A percentile compares a stretch with the other conserved stretches of the same genome.
These are phyloP conservation scores for Ceratocystis ficicola DNA, from an alignment of 2,329 filamentous ascomycete genomes.

Conservation along the genomic window DNA sequence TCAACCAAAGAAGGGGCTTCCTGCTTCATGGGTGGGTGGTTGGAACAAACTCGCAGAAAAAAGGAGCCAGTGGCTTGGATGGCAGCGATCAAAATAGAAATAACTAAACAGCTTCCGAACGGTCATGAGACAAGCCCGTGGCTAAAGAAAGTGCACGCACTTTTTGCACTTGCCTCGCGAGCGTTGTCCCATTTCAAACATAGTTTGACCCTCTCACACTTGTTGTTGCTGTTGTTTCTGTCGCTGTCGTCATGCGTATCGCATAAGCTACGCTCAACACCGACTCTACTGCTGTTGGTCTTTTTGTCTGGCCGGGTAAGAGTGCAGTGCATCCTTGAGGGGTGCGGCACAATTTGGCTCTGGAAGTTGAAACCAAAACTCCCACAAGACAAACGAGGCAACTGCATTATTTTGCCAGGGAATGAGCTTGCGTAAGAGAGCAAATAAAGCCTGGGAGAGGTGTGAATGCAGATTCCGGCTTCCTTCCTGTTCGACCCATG, in stretches of 20 bases:
- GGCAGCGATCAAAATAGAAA: slow-evolving; percentile 21
- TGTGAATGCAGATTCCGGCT: not conserved
- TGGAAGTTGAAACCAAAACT: not conserved
- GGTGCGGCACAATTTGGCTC: not conserved
- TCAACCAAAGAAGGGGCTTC: no score
- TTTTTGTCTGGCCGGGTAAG: no score
- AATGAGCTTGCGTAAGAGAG: not conserved
- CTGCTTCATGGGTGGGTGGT: not conserved
- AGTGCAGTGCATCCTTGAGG: not conserved
- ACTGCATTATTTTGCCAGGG: not conserved
- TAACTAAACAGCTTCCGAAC: not conserved
- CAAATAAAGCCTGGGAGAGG: not conserved
- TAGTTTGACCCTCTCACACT: not conserved
- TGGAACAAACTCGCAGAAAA: not conserved
- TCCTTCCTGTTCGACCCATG: not conserved
- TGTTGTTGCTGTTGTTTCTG: not conserved
- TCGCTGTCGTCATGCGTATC: not conserved
- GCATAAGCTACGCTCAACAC: not conserved
- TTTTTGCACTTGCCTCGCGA: not conserved
- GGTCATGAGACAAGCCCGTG: slow-evolving; percentile 1
- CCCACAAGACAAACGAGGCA: not conserved
- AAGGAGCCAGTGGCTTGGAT: slow-evolving; percentile 12
- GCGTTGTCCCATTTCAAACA: no score
- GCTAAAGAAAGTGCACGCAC: not conserved
- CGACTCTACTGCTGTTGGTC: not conserved